These are phyloP conservation scores for Fusarium miscanthi DNA, from an alignment of 2,329 filamentous ascomycete genomes.

Conservation along the genomic window DNA sequence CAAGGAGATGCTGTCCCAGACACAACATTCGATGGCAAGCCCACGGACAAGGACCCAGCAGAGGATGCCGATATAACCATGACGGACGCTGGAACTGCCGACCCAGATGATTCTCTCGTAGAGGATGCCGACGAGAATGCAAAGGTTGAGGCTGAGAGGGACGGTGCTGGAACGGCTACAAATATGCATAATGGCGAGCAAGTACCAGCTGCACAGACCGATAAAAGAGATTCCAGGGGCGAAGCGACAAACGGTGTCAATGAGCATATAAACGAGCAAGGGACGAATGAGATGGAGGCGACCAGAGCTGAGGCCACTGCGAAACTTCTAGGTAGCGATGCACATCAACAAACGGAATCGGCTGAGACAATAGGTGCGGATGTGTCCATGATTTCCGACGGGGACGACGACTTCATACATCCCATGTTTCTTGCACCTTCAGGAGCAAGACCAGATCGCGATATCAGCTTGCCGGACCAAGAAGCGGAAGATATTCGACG, in stretches of 20 bases:
- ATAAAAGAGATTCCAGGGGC: background rate
- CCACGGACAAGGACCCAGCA: conserved; percentile 18
- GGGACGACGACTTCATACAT: conserved; percentile 70
- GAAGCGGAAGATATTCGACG: conserved; percentile 84
- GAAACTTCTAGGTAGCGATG: conserved; percentile 5
- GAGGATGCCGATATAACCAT: conserved; percentile 47
- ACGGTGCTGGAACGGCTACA: background rate
- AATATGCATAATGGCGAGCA: conserved; percentile 25
- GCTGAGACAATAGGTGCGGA: conserved; percentile 20
- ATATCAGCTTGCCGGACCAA: conserved; percentile 75
- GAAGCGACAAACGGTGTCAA: conserved; percentile 13
- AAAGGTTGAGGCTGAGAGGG: conserved; percentile 18
- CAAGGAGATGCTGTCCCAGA: conserved; percentile 4
- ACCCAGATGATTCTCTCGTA: conserved; percentile 34
- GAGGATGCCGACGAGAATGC: conserved; percentile 19
- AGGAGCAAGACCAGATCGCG: conserved; percentile 71
- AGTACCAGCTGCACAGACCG: background rate
- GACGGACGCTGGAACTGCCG: conserved; percentile 44
- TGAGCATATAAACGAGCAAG: conserved; percentile 2
- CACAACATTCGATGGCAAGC: conserved; percentile 6
- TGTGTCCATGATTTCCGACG: conserved; percentile 7
- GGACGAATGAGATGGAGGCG: background rate
- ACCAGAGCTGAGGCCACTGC: background rate
- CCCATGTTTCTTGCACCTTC: conserved; percentile 77
- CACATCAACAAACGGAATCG: conserved; percentile 11